Evolutionary conservation across 176 grass and related monocot species (phyloP).

Genomic region (Chloris gayana): DNA sequence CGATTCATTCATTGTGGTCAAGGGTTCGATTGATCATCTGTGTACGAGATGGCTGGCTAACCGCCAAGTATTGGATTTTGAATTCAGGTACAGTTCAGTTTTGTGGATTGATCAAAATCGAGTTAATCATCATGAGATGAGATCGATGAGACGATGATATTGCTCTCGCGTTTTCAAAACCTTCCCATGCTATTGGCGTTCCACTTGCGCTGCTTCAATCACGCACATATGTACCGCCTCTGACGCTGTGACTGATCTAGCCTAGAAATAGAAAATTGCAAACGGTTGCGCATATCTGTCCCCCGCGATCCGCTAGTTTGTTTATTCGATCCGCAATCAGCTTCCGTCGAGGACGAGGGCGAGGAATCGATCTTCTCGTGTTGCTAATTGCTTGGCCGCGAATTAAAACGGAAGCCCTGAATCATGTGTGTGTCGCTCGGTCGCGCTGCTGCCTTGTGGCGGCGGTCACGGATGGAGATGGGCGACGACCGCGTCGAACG

Average conservation of each 20-base stretch:
- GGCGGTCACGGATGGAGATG: background rate
- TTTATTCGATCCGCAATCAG: background rate
- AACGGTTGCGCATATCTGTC: conserved; percentile 5
- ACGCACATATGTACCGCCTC: background rate
- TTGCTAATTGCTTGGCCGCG: background rate
- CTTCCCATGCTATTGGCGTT: too few relatives aligned
- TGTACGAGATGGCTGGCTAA: background rate
- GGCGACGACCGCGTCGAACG: conserved; percentile 1
- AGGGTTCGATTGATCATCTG: conserved; percentile 28
- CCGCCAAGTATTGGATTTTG: background rate
- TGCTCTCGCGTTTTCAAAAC: too few relatives aligned
- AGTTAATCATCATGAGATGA: too few relatives aligned
- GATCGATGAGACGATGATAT: too few relatives aligned
- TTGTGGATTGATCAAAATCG: too few relatives aligned
- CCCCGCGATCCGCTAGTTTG: background rate
- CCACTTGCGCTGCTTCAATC: background rate
- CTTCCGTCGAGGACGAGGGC: background rate
- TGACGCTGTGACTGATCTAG: background rate
- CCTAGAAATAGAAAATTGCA: background rate
- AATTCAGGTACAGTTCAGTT: background rate
- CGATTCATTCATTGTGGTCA: conserved; percentile 19
- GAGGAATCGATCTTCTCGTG: background rate
- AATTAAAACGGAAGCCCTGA: background rate
- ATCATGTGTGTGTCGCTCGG: background rate
- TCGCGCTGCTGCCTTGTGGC: background rate